Conservation (phyloP, 805 yeast genomes). For the Yarrowia alimentaria region DNA sequence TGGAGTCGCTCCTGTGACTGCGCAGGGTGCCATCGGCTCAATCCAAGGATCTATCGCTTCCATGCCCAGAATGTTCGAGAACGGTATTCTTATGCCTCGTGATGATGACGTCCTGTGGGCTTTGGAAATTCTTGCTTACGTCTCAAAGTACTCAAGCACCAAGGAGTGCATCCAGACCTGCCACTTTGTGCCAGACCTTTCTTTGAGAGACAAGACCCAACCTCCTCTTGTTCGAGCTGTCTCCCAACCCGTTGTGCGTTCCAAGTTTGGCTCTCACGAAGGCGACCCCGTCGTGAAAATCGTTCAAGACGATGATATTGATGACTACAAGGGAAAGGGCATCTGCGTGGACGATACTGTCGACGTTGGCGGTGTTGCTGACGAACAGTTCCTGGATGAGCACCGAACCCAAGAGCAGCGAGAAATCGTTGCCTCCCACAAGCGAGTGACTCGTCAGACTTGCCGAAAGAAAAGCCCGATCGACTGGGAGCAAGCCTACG, state of each 20-base stretch:
- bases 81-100: conserved; percentile 80
- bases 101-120: conserved; percentile 96
- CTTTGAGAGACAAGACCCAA: conserved; percentile 40
- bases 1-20: conserved; percentile 20
- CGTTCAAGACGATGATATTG: conserved; percentile 30
- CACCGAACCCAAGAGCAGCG: conserved; percentile 26
- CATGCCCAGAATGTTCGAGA: conserved; percentile 52
- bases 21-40: conserved; percentile 22
- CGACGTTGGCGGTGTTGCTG: conserved; percentile 17
- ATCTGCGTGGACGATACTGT: conserved; percentile 26
- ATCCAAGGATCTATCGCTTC: conserved; percentile 16
- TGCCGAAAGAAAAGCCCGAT: conserved; percentile 11
- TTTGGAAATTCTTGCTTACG: conserved; percentile 84
- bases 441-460: conserved; percentile 21
- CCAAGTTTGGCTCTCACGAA: conserved; percentile 21
- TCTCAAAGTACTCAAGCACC: conserved; percentile 82
- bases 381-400: conserved; percentile 21
- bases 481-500: conserved; percentile 33
- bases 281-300: conserved; percentile 28
- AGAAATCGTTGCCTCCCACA: conserved; percentile 19
- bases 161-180: conserved; percentile 73
- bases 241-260: conserved; percentile 24
- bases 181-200: conserved; percentile 69
- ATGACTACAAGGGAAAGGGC: conserved; percentile 29
- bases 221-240: conserved; percentile 34